A percentile compares a stretch with the other conserved stretches of the same genome.
phyloP scores from a whole-genome alignment of 352 stramenopile species.

The Plasmopara viticola region DNA sequence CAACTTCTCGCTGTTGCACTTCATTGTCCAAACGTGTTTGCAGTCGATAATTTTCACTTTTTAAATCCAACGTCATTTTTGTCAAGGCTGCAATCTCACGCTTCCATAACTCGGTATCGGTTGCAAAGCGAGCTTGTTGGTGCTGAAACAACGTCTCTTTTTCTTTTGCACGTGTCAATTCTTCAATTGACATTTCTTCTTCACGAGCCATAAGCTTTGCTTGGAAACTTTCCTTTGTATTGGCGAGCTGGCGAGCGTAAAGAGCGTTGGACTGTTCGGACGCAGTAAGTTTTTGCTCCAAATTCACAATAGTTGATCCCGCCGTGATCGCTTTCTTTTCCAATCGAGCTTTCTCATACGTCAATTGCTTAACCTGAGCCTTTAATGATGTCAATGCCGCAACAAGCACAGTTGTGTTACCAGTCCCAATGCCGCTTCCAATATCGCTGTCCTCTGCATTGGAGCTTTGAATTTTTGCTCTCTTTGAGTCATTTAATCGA shows the following conservation, averaged over 20 bases:
- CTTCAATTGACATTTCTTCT: constrained; percentile 28
- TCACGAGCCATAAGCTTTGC: constrained; percentile 32
- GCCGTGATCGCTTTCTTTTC: constrained; percentile 12
- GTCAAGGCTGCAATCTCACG: constrained; percentile 37
- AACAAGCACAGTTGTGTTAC: constrained; percentile 13
- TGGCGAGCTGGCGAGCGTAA: constrained; percentile 32
- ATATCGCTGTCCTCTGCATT: constrained; percentile 8
- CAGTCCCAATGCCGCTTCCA: constrained; percentile 5
- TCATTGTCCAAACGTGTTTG: constrained; percentile 1
- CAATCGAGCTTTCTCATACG: constrained; percentile 22
- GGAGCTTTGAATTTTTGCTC: constrained; percentile 3
- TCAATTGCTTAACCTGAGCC: constrained; percentile 16
- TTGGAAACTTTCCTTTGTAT: constrained; percentile 42
- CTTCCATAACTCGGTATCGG: constrained; percentile 36
- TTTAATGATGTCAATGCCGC: constrained; percentile 19
- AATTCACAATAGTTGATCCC: constrained; percentile 18
- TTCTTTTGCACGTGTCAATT: constrained; percentile 22
- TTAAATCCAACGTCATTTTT: constrained; percentile 37
- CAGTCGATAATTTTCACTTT: constrained; percentile 24
- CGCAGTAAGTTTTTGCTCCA: constrained; percentile 33
- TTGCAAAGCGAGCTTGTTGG: constrained; percentile 26
- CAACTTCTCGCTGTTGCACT: constrained; percentile 11
- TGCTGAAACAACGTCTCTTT: constrained; percentile 32
- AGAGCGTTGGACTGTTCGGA: constrained; percentile 36
- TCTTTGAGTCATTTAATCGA: not conserved